A percentile compares a stretch with the other conserved stretches of the same genome.
These are phyloP conservation scores for Aspergillus bombycis DNA, from an alignment of 2,329 filamentous ascomycete genomes.

Conservation along the genomic window DNA sequence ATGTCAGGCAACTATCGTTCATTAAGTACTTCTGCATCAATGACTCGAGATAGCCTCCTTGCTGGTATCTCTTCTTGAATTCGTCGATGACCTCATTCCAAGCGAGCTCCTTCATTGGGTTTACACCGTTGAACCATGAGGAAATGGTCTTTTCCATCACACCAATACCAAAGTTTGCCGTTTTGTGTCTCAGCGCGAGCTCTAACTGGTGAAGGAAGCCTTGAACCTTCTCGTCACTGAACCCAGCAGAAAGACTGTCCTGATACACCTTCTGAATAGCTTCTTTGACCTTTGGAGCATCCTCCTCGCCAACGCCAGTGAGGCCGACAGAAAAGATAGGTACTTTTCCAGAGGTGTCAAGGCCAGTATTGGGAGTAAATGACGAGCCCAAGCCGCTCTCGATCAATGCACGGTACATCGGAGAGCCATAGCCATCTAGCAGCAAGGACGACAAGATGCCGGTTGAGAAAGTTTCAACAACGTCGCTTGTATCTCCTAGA, in stretches of 20 bases:
- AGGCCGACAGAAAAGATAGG: slow-evolving; percentile 90
- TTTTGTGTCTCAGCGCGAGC: slow-evolving; percentile 93
- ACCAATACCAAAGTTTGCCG: slow-evolving; percentile 88
- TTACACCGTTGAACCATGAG: slow-evolving; percentile 92
- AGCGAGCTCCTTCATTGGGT: slow-evolving; percentile 86
- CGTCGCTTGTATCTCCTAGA: slow-evolving; percentile 77
- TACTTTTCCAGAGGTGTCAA: slow-evolving; percentile 74
- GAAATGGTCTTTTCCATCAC: slow-evolving; percentile 87
- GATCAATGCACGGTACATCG: slow-evolving; percentile 84
- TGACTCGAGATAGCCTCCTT: slow-evolving; percentile 79
- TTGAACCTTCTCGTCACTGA: slow-evolving; percentile 87
- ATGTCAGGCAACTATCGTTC: slow-evolving; percentile 83
- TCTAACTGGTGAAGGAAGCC: slow-evolving; percentile 93
- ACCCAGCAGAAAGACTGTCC: slow-evolving; percentile 73
- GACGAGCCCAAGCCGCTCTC: slow-evolving; percentile 89
- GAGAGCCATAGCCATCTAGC: slow-evolving; percentile 93
- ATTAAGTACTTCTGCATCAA: slow-evolving; percentile 88
- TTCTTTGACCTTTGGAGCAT: slow-evolving; percentile 75
- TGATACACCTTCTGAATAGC: slow-evolving; percentile 73
- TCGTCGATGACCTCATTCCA: slow-evolving; percentile 87
- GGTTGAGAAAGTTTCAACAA: slow-evolving; percentile 86
- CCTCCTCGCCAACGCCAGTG: slow-evolving; percentile 81
- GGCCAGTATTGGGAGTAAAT: slow-evolving; percentile 93
- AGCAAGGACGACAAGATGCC: slow-evolving; percentile 80
- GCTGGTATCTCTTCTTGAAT: slow-evolving; percentile 76